Evolutionary conservation across 768 basidiomycete genomes (phyloP).

Genomic region (Crepidotus variabilis): DNA sequence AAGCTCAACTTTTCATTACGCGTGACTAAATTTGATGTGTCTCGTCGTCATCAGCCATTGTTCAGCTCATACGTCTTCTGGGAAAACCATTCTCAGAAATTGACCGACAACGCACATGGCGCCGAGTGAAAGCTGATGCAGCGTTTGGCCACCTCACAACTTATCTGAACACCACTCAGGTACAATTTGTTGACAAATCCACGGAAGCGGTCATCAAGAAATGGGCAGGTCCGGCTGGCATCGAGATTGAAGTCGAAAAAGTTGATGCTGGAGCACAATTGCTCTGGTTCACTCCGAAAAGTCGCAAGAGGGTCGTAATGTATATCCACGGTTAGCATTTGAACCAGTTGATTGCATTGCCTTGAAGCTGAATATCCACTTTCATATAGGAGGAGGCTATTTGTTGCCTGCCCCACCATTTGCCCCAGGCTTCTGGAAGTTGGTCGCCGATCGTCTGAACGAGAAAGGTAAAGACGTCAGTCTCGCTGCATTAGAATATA

Average conservation of each 20-base stretch:
- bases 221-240: constrained; percentile 4
- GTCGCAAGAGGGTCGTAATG: constrained; percentile 14
- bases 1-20: background rate
- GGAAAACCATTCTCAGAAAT: constrained; percentile 5
- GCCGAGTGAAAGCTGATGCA: constrained; percentile 9
- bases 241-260: background rate
- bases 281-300: background rate
- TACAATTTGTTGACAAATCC: constrained; percentile 9
- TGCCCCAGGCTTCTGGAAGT: constrained; percentile 18
- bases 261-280: background rate
- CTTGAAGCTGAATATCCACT: background rate
- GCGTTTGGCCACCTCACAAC: background rate
- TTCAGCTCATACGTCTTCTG: constrained; percentile 4
- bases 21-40: background rate
- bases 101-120: constrained; percentile 11
- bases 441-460: constrained; percentile 16
- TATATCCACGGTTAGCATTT: constrained; percentile 19
- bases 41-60: constrained; percentile 3
- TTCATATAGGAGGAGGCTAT: constrained; percentile 14
- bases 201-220: constrained; percentile 8
- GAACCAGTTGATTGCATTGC: background rate
- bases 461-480: constrained; percentile 10
- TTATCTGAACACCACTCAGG: constrained; percentile 7
- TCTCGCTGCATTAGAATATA: constrained; percentile 18
- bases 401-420: constrained; percentile 8